Base-by-base conservation (phyloP, 2,329 filamentous ascomycete species). In the Cladosporium colombiae region DNA sequence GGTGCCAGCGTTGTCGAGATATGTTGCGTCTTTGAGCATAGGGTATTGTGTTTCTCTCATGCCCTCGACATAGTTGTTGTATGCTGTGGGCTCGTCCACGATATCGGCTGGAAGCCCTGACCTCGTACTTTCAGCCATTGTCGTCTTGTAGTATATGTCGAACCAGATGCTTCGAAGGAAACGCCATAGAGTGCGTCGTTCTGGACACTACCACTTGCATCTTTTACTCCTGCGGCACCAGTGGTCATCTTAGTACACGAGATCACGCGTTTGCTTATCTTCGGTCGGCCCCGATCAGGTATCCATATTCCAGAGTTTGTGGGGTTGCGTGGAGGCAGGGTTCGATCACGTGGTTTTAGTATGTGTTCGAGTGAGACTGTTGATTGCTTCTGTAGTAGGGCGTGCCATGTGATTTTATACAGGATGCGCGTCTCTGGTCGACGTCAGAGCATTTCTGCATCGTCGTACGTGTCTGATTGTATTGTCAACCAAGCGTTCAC, bases 1-100 rank as follows among this genome's bases (percentile, higher is more conserved):
- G n/a, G 92, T 91, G n/a, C 93, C 94, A 0, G 93, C 93, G 89
- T 98, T 93, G 73, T 98, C 94, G 65, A 98, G 88, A 77, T 97
- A 98, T 56, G 75, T 70, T 8, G 70, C 66, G 37, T 69, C 66
- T 25, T 70, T 65, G 7, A 75, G 69, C 75, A 76, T 75, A 0
- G 83, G 83, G 74, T 84, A 85, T 69, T 85, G 80, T 23, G 71
- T 71, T 29, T 75, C 73, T 57, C 83, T 78, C 68, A 85, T 82
- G 5, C 73, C 68, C 63, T 83, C 80, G 64, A 85, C 78, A 64
- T 82, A 78, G n/a, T 74, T 74, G 67, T 81, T 76, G 68, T 76
- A 76, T 25, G 64, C 70, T 10, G 27, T 37, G 5, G 49, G 29
- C 7, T 57, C 49, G 3, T 62, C 29, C 16, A 23, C 16, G 37